Conservation (phyloP, 2,329 filamentous ascomycete genomes). For the Penicillium brevicompactum region DNA sequence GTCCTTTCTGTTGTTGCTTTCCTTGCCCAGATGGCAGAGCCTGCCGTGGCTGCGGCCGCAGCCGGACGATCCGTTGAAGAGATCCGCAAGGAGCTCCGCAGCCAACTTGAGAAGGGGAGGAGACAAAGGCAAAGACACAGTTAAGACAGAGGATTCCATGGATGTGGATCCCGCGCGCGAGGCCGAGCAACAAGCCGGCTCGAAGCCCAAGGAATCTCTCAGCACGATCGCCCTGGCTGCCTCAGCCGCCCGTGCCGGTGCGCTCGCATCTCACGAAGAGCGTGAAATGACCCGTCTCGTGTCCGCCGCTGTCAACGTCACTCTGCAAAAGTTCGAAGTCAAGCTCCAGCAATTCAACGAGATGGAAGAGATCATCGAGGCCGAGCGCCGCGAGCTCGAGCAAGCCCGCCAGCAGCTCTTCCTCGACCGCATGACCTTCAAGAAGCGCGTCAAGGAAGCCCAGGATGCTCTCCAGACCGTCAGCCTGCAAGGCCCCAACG, state of each 20-base stretch:
- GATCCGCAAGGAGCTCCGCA: conserved; percentile 77
- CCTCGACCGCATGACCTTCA: conserved; percentile 86
- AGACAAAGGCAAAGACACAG: conserved; percentile 51
- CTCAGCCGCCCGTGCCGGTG: conserved; percentile 81
- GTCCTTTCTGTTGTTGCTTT: conserved; percentile 96
- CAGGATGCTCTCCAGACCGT: conserved; percentile 67
- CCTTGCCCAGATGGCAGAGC: conserved; percentile 86
- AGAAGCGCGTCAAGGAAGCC: conserved; percentile 79
- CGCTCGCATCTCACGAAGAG: conserved; percentile 92
- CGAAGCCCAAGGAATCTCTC: conserved; percentile 51
- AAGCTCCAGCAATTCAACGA: conserved; percentile 97
- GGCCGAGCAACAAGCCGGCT: conserved; percentile 23
- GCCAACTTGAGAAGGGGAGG: conserved; percentile 70
- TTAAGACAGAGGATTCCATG: conserved; percentile 62
- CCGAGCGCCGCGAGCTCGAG: conserved; percentile 90
- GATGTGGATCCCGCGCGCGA: conserved; percentile 54
- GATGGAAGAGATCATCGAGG: conserved; percentile 88
- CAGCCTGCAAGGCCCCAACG: conserved; percentile 45
- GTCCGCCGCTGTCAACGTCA: conserved; percentile 87
- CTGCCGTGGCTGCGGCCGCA: conserved; percentile 84
- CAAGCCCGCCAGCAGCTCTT: conserved; percentile 90
- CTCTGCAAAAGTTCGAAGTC: conserved; percentile 91
- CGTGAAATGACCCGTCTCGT: conserved; percentile 94
- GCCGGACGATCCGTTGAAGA: conserved; percentile 85
- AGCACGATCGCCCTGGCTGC: conserved; percentile 82